phyloP scores from a whole-genome alignment of 176 grass and related monocot species.

The Musa itinerans region DNA sequence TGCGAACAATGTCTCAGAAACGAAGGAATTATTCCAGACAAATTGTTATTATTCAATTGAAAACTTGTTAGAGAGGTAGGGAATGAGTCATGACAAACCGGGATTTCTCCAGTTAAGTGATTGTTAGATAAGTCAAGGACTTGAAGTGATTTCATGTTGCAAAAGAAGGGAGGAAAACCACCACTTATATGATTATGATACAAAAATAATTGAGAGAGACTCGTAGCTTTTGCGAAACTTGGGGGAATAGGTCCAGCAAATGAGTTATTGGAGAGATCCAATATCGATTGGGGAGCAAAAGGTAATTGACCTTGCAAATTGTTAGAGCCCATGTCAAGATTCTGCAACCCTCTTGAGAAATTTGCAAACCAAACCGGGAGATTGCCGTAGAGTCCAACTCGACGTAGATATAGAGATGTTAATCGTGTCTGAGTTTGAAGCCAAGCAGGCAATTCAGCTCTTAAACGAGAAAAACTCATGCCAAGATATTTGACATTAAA shows the following conservation, averaged over 20 bases:
- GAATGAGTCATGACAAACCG: too few relatives aligned
- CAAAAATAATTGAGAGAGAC: background rate
- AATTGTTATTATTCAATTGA: background rate
- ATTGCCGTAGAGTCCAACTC: background rate
- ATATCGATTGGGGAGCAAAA: background rate
- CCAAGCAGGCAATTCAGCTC: background rate
- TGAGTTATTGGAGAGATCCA: background rate
- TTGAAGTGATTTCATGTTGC: too few relatives aligned
- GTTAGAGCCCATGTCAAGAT: background rate
- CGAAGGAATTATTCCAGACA: too few relatives aligned
- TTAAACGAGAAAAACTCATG: background rate
- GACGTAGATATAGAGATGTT: too few relatives aligned
- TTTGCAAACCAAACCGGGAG: background rate
- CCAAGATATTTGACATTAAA: background rate
- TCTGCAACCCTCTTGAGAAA: background rate
- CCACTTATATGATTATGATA: background rate
- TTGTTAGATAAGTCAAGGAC: too few relatives aligned
- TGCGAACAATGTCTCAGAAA: background rate
- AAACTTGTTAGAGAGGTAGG: background rate
- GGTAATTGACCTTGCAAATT: background rate
- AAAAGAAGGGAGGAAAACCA: too few relatives aligned
- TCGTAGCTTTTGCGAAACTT: background rate
- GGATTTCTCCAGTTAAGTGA: too few relatives aligned
- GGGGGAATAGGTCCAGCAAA: background rate
- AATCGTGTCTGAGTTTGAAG: background rate